phyloP scores from a whole-genome alignment of 495 filamentous ascomycete genomes.

The Trichoderma erinaceum region DNA sequence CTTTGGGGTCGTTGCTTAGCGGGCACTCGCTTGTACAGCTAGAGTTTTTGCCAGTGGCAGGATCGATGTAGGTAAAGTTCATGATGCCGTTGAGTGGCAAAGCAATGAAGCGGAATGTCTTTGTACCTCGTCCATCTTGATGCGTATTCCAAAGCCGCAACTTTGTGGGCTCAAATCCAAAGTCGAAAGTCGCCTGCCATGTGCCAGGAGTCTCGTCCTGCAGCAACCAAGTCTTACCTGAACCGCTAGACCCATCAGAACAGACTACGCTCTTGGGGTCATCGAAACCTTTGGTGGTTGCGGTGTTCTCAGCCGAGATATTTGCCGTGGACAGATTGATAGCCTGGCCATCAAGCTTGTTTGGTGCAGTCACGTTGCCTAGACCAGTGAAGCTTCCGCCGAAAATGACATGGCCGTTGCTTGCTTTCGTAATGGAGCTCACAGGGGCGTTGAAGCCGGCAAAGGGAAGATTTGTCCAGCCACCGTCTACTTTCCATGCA shows the following conservation, averaged over 20 bases:
- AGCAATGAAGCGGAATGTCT: constrained; percentile 75
- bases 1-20: constrained; percentile 57
- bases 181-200: constrained; percentile 78
- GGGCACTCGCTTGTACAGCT: constrained; percentile 75
- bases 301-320: constrained; percentile 59
- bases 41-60: constrained; percentile 53
- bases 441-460: constrained; percentile 93
- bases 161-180: constrained; percentile 77
- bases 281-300: constrained; percentile 56
- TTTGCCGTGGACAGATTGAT: constrained; percentile 76
- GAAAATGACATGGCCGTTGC: constrained; percentile 80
- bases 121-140: constrained; percentile 76
- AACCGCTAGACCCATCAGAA: constrained; percentile 54
- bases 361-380: constrained; percentile 65
- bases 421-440: constrained; percentile 70
- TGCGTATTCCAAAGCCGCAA: constrained; percentile 87
- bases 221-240: constrained; percentile 77
- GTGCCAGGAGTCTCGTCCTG: constrained; percentile 72
- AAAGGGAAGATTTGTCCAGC: constrained; percentile 87
- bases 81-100: constrained; percentile 85
- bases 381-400: constrained; percentile 87
- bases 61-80: constrained; percentile 88
- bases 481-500: constrained; percentile 64
- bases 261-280: constrained; percentile 84
- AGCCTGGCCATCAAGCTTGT: constrained; percentile 59